Percentiles rank a stretch among this genome's conserved stretches.
Conservation (phyloP, 116 monocot species). For the Cymodocea nodosa region DNA sequence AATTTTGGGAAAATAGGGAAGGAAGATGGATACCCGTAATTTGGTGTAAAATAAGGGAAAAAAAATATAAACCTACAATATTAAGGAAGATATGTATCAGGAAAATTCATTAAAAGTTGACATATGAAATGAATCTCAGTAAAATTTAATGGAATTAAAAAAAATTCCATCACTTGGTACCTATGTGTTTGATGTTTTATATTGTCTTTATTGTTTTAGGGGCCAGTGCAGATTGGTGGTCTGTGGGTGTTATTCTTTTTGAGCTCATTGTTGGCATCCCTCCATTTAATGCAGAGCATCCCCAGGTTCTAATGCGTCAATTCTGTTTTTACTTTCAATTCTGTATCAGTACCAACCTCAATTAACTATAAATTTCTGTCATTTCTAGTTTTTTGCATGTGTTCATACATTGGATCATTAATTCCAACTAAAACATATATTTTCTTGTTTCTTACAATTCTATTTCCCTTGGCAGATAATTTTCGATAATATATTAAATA, state of each 20-base stretch:
- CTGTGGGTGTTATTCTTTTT: constrained; percentile 96
- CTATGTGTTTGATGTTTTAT: neutral
- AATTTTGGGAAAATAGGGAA: no score
- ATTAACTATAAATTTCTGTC: no score
- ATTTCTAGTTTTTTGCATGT: no score
- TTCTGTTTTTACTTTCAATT: neutral
- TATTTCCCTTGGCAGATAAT: constrained; percentile 48
- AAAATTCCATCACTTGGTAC: neutral
- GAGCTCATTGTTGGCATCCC: constrained; percentile 98
- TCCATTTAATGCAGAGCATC: constrained; percentile 97
- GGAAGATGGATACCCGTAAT: no score
- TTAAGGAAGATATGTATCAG: no score
- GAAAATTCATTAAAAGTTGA: no score
- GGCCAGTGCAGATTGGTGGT: constrained; percentile 99
- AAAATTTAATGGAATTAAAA: no score
- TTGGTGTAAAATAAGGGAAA: no score
- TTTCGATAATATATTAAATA: constrained; percentile 94
- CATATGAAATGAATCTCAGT: no score
- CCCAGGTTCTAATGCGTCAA: constrained; percentile 44
- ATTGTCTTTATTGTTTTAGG: constrained; percentile 31
- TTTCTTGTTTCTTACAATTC: neutral
- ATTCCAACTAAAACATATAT: neutral
- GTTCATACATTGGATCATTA: no score
- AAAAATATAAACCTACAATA: no score
- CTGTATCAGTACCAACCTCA: no score